Percentiles rank a stretch among this genome's conserved stretches.
These are phyloP conservation scores for Diacronema lutheri DNA, from an alignment of 78 protist genomes.

Conservation along the genomic window DNA sequence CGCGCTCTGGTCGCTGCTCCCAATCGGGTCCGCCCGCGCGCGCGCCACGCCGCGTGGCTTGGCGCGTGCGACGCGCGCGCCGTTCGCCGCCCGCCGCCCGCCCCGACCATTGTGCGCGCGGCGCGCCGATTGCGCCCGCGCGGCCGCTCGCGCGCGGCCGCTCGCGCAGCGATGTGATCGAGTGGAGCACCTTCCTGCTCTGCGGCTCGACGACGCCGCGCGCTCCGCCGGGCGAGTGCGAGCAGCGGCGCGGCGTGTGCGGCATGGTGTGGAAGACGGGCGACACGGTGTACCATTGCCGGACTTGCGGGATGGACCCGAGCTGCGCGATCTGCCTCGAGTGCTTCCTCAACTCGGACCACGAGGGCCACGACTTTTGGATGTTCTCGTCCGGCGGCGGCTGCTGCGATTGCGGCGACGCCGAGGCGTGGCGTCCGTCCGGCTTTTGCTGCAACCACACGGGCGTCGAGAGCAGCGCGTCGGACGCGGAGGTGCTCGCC, in stretches of 20 bases:
- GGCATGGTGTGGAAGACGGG: slow-evolving; percentile 67
- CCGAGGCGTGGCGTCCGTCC: slow-evolving; percentile 8
- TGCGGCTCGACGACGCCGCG: too few species aligned
- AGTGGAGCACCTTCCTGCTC: too few species aligned
- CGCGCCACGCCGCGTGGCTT: too few species aligned
- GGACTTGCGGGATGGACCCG: slow-evolving; percentile 79
- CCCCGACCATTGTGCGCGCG: too few species aligned
- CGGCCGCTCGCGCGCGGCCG: too few species aligned
- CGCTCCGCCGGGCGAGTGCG: too few species aligned
- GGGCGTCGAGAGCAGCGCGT: not conserved
- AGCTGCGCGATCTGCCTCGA: slow-evolving; percentile 75
- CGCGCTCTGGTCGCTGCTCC: too few species aligned
- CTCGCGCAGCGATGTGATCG: too few species aligned
- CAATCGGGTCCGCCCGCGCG: too few species aligned
- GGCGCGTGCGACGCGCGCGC: too few species aligned
- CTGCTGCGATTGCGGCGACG: slow-evolving; percentile 76
- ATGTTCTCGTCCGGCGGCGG: slow-evolving; percentile 65
- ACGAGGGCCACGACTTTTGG: slow-evolving; percentile 78
- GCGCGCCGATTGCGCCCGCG: too few species aligned
- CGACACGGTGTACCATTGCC: slow-evolving; percentile 76
- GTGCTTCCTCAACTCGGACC: slow-evolving; percentile 74
- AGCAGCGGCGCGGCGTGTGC: slow-evolving; percentile 48
- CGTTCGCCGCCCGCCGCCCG: too few species aligned
- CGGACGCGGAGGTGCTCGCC: not conserved
- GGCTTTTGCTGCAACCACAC: slow-evolving; percentile 22